These are phyloP conservation scores for Monilinia fructigena DNA, from an alignment of 2,329 filamentous ascomycete species.

Conservation along the genomic window DNA sequence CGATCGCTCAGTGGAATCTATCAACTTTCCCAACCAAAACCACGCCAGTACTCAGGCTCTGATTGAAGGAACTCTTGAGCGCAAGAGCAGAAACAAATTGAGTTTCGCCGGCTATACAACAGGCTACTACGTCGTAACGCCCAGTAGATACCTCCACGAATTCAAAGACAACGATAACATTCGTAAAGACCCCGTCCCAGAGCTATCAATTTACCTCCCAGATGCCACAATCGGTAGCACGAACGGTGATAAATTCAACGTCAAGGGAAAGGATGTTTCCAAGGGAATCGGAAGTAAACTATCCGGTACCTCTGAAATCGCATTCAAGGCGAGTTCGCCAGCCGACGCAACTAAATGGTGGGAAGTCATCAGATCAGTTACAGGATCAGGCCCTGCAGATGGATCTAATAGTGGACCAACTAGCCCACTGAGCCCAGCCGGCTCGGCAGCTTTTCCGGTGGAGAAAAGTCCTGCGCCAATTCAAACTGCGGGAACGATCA, in stretches of 20 bases:
- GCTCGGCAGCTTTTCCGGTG: slow-evolving; percentile 25
- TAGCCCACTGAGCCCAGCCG: slow-evolving; percentile 30
- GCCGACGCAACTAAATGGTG: slow-evolving; percentile 84
- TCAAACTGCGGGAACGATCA: slow-evolving; percentile 34
- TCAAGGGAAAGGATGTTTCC: slow-evolving; percentile 92
- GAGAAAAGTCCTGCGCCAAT: slow-evolving; percentile 29
- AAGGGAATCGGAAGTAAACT: slow-evolving; percentile 80
- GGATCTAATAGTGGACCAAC: slow-evolving; percentile 29
- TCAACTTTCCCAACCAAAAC: slow-evolving; percentile 85
- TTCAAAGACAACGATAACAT: slow-evolving; percentile 87
- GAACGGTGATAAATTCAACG: slow-evolving; percentile 80
- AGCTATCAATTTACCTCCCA: slow-evolving; percentile 87
- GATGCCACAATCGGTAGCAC: slow-evolving; percentile 76
- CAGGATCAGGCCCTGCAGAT: slow-evolving; percentile 28
- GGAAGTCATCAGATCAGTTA: slow-evolving; percentile 56
- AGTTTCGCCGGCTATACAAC: slow-evolving; percentile 71
- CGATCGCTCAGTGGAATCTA: slow-evolving; percentile 68
- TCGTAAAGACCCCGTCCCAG: slow-evolving; percentile 72
- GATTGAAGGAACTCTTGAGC: slow-evolving; percentile 84
- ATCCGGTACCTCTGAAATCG: slow-evolving; percentile 73
- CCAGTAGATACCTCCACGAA: slow-evolving; percentile 86
- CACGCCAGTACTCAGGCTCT: slow-evolving; percentile 77
- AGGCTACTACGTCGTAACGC: slow-evolving; percentile 87
- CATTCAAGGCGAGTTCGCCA: slow-evolving; percentile 83
- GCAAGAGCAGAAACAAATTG: slow-evolving; percentile 85